Base-by-base conservation (phyloP, 768 basidiomycete species). In the Suillus plorans region DNA sequence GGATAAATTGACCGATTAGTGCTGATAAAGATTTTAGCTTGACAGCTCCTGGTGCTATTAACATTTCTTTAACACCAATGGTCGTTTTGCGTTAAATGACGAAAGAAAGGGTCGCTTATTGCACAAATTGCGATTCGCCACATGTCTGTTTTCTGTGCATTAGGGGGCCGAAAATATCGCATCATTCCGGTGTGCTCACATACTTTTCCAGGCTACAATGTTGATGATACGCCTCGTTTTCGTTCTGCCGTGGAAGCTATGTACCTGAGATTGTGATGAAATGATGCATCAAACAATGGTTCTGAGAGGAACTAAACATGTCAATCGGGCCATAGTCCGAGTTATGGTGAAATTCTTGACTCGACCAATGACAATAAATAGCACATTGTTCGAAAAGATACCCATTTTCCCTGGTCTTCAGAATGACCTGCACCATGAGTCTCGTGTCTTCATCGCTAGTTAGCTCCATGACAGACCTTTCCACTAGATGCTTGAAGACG, bases 241-340 rank as follows among this genome's bases (percentile, higher is more conserved):
- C 83, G 82, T 62, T 83, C 73, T 2, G 89, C 88, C 92, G 93
- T 94, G 69, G 87, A 80, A 3, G 90, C 90, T 39, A 90, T 80
- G 49, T 25, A 14, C 49, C 22, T 50, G 22, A 50, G 49, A 50
- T 14, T 25, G 22, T 14, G 13, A 25, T 16, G 22, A 3, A 50
- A 50, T 16, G 31, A 87, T 87, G 92, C 71, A 25, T 86, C 78
- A 28, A 85, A 77, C 69, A 85, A 87, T 0, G 85, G 81, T 65
- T 93, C 92, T 18, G 86, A 81, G 57, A 94, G 86, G 70, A 90
- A 92, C 0, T 80, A 72, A 72, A 4, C 76, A 67, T 68, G 81
- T 79, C 42, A 89, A 80, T 52, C 78, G 70, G 0, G 89, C 86
- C 41, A 89, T 73, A 3, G 83, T 77, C 9, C 16, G 50, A 10